Evolutionary conservation across 2,329 filamentous ascomycete species (phyloP), one percentile per base, ranked within the genome.

Genomic region (Alternaria infectoria): DNA sequence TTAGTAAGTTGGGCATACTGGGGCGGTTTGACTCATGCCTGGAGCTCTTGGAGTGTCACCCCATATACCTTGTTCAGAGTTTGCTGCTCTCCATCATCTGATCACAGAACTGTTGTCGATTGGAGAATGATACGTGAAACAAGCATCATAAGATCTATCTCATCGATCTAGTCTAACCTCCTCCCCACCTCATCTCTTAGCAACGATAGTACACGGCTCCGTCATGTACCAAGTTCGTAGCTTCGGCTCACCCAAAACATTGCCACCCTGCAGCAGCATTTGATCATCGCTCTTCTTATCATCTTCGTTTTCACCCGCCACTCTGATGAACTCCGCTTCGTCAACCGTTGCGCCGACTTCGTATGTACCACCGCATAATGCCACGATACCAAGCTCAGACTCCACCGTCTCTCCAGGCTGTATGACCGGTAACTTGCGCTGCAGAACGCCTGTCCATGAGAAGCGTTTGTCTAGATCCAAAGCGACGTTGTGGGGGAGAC

Each of bases 401-500:
- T 90, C 86, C 0, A 85, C 83, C n/a, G 81, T 86, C 47, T 86
- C 83, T 5, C 88, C 86, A 0, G 89, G 87, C 6, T 81, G 79
- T 2, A 97, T 76, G 7, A 87, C 75, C 0, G 91, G 89, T 0
- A 97, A 81, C 2, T 87, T 85, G 73, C 90, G 90, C 80, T 97
- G 94, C 61, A 97, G 80, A 28, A 91, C 89, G 2, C 94, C 94
- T 68, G 93, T 95, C 90, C 93, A 96, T 2, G 90, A 90, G 57
- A 97, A 86, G 67, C 93, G 92, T 74, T 92, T 90, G 45, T 91
- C 91, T 59, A 95, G 88, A 76, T 97, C 94, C 15, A 97, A 86
- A 3, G 92, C 91, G 13, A 92, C 84, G 64, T 88, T 89, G 54
- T 87, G 85, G 1, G 91, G 87, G 15, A 94, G 88, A 73, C 93